A percentile compares a stretch with the other conserved stretches of the same genome.
phyloP scores from a whole-genome alignment of 306 rosid genomes.

The Prosopis cineraria region DNA sequence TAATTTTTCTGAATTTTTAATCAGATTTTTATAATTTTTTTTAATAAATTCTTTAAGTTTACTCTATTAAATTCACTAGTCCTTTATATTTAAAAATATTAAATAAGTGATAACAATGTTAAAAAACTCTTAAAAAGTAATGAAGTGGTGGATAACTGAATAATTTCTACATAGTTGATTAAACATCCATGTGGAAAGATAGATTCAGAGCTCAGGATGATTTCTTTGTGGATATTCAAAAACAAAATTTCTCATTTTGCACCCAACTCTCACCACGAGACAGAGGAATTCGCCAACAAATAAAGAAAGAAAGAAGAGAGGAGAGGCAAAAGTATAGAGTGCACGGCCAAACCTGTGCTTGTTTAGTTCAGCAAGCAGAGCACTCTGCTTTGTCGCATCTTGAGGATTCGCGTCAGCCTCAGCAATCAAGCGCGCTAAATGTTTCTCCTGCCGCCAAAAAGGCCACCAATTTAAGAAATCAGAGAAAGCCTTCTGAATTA shows the following conservation, averaged over 20 bases:
- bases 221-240: background rate
- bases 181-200: too few relatives aligned
- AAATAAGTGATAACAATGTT: too few relatives aligned
- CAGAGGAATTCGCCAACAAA: background rate
- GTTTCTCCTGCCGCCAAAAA: constrained; percentile 90
- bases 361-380: constrained; percentile 78
- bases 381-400: constrained; percentile 79
- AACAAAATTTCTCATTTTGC: background rate
- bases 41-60: too few relatives aligned
- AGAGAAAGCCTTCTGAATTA: constrained; percentile 47
- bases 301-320: background rate
- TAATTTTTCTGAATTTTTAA: too few relatives aligned
- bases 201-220: background rate
- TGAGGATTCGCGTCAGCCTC: constrained; percentile 85
- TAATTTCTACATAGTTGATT: too few relatives aligned
- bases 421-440: constrained; percentile 60
- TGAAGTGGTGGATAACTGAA: too few relatives aligned
- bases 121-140: too few relatives aligned
- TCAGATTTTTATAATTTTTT: too few relatives aligned
- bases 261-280: background rate
- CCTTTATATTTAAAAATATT: too few relatives aligned
- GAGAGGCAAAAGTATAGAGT: background rate
- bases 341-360: constrained; percentile 69
- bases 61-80: too few relatives aligned
- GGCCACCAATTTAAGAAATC: constrained; percentile 86